A percentile compares a stretch with the other conserved stretches of the same genome.
These are phyloP conservation scores for Aureobasidium namibiae DNA, from an alignment of 2,329 filamentous ascomycete species.

Conservation along the genomic window DNA sequence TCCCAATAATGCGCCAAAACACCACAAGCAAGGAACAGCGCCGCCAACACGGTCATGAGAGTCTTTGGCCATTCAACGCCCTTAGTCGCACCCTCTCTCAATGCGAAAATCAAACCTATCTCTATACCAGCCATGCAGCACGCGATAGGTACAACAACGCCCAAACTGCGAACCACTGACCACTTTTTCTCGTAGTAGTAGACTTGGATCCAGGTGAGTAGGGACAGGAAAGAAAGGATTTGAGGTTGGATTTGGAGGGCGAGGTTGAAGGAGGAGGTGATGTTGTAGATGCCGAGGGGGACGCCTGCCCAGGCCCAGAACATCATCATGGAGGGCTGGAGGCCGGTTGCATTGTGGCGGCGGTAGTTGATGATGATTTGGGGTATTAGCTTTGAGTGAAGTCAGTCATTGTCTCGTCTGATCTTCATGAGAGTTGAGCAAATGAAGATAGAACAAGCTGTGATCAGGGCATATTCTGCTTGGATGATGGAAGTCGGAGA, in stretches of 20 bases:
- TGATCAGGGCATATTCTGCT: not conserved
- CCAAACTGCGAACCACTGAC: conserved; percentile 41
- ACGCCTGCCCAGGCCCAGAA: conserved; percentile 62
- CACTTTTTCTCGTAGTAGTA: conserved; percentile 50
- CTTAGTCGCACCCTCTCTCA: conserved; percentile 36
- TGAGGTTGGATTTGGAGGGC: conserved; percentile 49
- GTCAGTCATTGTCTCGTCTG: not conserved
- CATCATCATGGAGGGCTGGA: conserved; percentile 65
- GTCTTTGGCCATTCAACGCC: conserved; percentile 53
- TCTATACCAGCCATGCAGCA: conserved; percentile 52
- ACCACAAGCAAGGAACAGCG: conserved; percentile 54
- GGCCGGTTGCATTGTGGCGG: conserved; percentile 55
- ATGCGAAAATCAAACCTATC: conserved; percentile 49
- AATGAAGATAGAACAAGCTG: not conserved
- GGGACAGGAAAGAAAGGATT: conserved; percentile 44
- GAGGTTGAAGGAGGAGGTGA: conserved; percentile 45
- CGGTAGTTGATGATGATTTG: conserved; percentile 63
- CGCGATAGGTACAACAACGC: conserved; percentile 45
- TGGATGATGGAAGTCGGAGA: no score
- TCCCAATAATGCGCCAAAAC: conserved; percentile 63
- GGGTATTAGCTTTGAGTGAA: conserved; percentile 49
- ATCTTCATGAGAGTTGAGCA: not conserved
- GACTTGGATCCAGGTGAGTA: conserved; percentile 49
- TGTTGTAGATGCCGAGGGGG: conserved; percentile 55
- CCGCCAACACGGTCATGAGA: conserved; percentile 59